These are phyloP conservation scores for Suillus placidus DNA, from an alignment of 768 basidiomycete genomes.

Conservation along the genomic window DNA sequence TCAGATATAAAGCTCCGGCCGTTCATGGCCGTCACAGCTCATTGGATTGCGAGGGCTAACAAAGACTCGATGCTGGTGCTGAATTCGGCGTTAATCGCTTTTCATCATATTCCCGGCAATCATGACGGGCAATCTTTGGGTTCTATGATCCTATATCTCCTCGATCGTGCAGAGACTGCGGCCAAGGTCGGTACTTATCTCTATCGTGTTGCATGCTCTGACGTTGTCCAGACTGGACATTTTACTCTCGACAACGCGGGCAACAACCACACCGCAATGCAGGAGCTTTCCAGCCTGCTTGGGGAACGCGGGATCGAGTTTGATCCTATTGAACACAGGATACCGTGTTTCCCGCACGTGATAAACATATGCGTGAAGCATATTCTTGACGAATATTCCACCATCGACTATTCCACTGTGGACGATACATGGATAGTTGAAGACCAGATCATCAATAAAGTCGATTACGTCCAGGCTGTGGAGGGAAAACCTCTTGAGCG, in stretches of 20 bases:
- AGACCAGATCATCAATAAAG: not conserved
- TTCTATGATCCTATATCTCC: too few species aligned
- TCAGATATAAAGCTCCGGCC: constrained; percentile 24
- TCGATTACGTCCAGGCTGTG: not conserved
- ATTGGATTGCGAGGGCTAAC: constrained; percentile 24
- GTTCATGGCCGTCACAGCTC: constrained; percentile 37
- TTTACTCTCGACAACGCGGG: constrained; percentile 17
- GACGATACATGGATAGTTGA: constrained; percentile 6
- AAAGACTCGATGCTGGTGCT: not conserved
- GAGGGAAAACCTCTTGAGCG: constrained; percentile 1
- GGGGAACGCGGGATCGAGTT: constrained; percentile 12
- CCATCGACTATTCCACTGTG: not conserved
- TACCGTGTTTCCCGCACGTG: constrained; percentile 23
- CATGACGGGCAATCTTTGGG: too few species aligned
- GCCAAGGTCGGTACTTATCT: constrained; percentile 3
- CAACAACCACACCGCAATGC: too few species aligned
- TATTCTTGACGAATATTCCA: constrained; percentile 8
- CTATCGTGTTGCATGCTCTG: too few species aligned
- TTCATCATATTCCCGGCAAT: too few species aligned
- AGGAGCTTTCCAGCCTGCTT: constrained; percentile 4
- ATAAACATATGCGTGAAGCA: constrained; percentile 16
- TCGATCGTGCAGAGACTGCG: not conserved
- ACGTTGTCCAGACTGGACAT: not conserved
- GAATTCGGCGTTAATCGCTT: constrained; percentile 13
- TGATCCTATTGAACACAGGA: constrained; percentile 10